These are phyloP conservation scores for Lenwebbia sp. DNA, from an alignment of 345 rosid genomes.

Conservation along the genomic window DNA sequence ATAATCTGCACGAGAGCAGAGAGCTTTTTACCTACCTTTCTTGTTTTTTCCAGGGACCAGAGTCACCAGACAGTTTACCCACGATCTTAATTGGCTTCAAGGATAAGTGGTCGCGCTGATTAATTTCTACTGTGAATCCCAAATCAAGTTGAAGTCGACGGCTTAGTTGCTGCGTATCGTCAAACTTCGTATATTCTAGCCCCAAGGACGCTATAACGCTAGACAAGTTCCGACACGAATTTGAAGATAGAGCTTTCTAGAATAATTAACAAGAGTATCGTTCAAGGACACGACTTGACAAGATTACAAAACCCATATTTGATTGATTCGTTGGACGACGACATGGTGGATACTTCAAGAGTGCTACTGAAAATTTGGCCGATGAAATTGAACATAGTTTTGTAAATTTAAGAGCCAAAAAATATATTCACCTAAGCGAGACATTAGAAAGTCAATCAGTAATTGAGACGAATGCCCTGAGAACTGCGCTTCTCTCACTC, in stretches of 20 bases:
- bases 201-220: too few relatives aligned
- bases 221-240: too few relatives aligned
- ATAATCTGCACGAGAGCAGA: neutral
- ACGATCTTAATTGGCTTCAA: neutral
- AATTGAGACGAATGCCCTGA: neutral
- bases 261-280: too few relatives aligned
- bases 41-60: neutral
- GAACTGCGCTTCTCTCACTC: neutral
- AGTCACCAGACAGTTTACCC: neutral
- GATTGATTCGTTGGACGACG: too few relatives aligned
- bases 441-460: neutral
- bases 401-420: neutral
- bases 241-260: too few relatives aligned
- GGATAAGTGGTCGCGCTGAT: neutral
- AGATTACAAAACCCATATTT: too few relatives aligned
- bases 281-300: too few relatives aligned
- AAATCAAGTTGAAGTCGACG: neutral
- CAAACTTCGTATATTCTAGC: neutral
- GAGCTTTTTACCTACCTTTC: neutral
- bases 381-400: neutral
- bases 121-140: too few relatives aligned
- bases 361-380: neutral
- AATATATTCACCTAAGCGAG: neutral
- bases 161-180: neutral
- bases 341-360: neutral